Evolutionary conservation across 108 stramenopile genomes (phyloP), one percentile per base, ranked within the genome.

Genomic region (Cyclotella cryptica): DNA sequence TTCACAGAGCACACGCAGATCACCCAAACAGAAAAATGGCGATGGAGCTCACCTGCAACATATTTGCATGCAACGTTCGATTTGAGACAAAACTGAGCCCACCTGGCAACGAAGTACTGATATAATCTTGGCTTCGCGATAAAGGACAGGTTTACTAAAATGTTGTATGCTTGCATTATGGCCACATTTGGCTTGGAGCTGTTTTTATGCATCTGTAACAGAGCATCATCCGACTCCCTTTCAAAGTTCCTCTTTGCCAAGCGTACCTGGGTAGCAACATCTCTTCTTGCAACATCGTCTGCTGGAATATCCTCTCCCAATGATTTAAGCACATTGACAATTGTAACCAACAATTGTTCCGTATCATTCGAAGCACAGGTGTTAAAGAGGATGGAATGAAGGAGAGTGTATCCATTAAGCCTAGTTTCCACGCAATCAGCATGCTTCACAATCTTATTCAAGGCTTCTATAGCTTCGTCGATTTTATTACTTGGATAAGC

Each of bases 271-370:
- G 35, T 59, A n/a, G 26, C 10, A 8, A 40, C 58, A 30, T 79
- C 42, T 40, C 29, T 17, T 46, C n/a, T 44, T 11, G 61, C 39
- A 17, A 47, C 43, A 40, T 55, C 49, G 39, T 55, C 57, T 70
- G 26, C n/a, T 29, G 71, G 77, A 46, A 82, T 51, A 1, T 66
- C n/a, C 63, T 82, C 81, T 24, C 76, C 76, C 18, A 77, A 57
- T 77, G 72, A 70, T 21, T 58, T 30, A 10, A 82, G 44, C n/a
- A 82, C 60, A 42, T 78, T 63, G 15, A 72, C 40, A 7, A 76
- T 64, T 11, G 46, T 78, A n/a, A 6, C 45, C 29, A 51, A 49
- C 0, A 76, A 45, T 3, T 65, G 62, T 22, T 12, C 26, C 22
- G 24, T 22, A 47, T 44, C 59, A 60, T 44, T 49, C 14, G 60